Base-by-base conservation (phyloP, 768 basidiomycete genomes). In the Leccinellum rugosiceps region DNA sequence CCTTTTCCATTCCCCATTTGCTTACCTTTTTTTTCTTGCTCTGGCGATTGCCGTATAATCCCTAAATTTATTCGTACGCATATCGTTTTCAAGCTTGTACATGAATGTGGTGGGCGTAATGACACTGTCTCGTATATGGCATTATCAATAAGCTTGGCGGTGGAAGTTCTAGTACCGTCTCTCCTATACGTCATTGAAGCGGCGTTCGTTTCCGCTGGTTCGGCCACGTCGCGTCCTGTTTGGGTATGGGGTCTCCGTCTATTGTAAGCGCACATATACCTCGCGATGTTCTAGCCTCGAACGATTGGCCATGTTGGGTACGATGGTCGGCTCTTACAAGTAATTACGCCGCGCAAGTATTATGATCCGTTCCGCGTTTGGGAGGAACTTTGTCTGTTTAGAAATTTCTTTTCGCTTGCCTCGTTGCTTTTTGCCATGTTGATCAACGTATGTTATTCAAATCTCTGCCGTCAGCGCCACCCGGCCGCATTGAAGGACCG, bases 51-150 rank as follows among this genome's bases (percentile, higher is more conserved):
- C 35, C 35, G 35, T 17, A 38, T 38, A 38, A 38, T 38, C 17
- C n/a, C n/a, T 38, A 38, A 53, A 35, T 53, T 25, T 55, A 55
- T 52, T 34, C 32, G n/a, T 53, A 32, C 53, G 21, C 53, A 52
- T 53, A 55, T 46, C 45, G 45, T 46, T 25, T 46, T 25, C 6
- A 6, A 25, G 8, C 3, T 46, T 46, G 23, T 46, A 46, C 23
- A 46, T 46, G 45, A 25, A 23, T 13, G 17, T 23, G n/a, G 14
- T 46, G 45, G 45, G 45, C 45, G 45, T 19, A 46, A 46, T 46
- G 45, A 46, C 23, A 13, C 10, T 46, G 25, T 26, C 21, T 21
- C 43, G 13, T 44, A 44, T 44, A 21, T 21, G 43, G 45, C 25
- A 46, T 46, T n/a, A 38, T 38, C 35, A n/a, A n/a, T 38, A 38